Base-by-base conservation (phyloP, 1,284 basidiomycete genomes). In the Wallemia hederae region DNA sequence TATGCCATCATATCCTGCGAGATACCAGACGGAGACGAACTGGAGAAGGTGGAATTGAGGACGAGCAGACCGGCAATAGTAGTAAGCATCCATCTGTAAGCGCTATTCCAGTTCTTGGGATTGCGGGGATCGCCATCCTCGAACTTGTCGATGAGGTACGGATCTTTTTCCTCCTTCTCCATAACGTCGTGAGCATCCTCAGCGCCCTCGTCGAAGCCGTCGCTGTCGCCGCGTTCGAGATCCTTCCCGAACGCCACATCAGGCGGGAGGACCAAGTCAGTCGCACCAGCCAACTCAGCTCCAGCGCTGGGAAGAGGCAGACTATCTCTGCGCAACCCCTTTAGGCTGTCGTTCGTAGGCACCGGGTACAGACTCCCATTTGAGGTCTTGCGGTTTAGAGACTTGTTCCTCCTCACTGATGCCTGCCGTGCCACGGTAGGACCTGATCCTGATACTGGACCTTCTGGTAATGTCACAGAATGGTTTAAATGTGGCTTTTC, bases 1-100 rank as follows among this genome's bases (percentile, higher is more conserved):
- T 80, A 65, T 0, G 65, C 62, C 61, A 73, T 73, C 63, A 84
- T 72, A 2, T 73, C 66, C 0, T 69, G 69, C 1, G 77, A 65
- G 61, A 79, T 68, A 1, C 75, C 74, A 0, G 76, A 74, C 0
- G 78, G 76, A 0, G 78, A 77, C 0, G 80, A 75, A 17, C 80
- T 76, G 9, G 81, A 76, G 62, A 82, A 82, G 0, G 82, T 78
- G 14, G 39, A 49, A n/a, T 49, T 49, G 11, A 49, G 39, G n/a
- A 49, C 39, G 39, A 49, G 39, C 5, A 49, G 39, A n/a, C 39
- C 39, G 22, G 14, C 39, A 49, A 49, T 49, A n/a, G 22, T 15
- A n/a, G 39, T 49, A 3, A 49, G 39, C 3, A 22, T 7, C 39
- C 39, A 49, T 7, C 39, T 7, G 19, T 49, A 49, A 14, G 5